A percentile compares a stretch with the other conserved stretches of the same genome.
Evolutionary conservation across 2,329 filamentous ascomycete species (phyloP).

Genomic region (Drechslerella dactyloides): DNA sequence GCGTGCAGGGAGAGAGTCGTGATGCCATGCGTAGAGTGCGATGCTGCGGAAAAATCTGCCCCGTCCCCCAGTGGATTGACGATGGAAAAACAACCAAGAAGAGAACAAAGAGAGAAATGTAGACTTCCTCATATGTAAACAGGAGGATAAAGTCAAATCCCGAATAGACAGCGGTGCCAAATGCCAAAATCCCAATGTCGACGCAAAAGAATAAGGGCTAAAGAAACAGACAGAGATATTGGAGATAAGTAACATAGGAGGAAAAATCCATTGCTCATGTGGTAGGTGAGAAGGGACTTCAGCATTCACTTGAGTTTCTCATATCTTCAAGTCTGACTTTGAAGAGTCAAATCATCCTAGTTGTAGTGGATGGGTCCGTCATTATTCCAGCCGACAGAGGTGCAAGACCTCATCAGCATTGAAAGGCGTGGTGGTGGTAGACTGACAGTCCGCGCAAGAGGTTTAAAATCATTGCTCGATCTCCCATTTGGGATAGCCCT

Average conservation of each 20-base stretch:
- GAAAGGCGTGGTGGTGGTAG: background rate
- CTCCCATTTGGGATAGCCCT: constrained; percentile 37
- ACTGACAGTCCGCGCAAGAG: background rate
- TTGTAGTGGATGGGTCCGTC: background rate
- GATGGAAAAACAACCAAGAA: constrained; percentile 1
- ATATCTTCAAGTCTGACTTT: background rate
- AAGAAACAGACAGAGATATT: background rate
- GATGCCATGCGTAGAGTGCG: constrained; percentile 33
- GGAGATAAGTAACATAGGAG: background rate
- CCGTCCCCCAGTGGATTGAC: constrained; percentile 28
- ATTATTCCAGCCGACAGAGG: background rate
- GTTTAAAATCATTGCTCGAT: constrained; percentile 21
- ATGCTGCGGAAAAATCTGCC: constrained; percentile 44
- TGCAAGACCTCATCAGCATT: background rate
- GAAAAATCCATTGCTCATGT: background rate
- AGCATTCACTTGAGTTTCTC: background rate
- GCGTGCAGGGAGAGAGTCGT: constrained; percentile 27
- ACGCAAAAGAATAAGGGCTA: background rate
- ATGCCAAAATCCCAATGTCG: constrained; percentile 9
- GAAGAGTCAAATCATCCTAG: background rate
- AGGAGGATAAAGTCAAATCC: background rate
- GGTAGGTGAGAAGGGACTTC: background rate
- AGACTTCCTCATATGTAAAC: constrained; percentile 10
- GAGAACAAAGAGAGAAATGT: constrained; percentile 1
- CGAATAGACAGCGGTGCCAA: constrained; percentile 4